Base-by-base conservation (phyloP, 257 asterid genomes). In the Jasminum sambac region DNA sequence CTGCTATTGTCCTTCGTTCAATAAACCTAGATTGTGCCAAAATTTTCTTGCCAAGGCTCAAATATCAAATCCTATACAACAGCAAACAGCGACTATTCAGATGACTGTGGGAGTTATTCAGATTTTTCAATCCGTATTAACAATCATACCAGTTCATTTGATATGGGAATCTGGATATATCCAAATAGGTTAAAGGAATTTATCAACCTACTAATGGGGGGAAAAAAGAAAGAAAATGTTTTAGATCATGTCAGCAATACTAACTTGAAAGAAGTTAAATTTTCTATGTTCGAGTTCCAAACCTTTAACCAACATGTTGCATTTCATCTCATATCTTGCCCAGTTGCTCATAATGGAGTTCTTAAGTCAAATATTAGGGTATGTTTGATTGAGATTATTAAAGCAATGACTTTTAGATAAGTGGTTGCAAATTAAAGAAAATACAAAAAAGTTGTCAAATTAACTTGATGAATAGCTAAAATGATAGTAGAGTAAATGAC, bases 241-340 rank as follows among this genome's bases (percentile, higher is more conserved):
- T 52, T 62, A 23, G 23, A 50, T 37, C 24, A 21, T 21, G 50
- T 48, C 58, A 16, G 11, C 25, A 48, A 48, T 48, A 8, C 58
- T 16, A 48, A 48, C 24, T 48, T 48, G 36, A 50, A 37, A 57
- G 55, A 70, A 70, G 72, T 30, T 24, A 38, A 70, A 52, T 63
- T 66, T 55, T 37, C 48, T 34, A 63, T 14, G 13, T 42, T 43
- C 68, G 57, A 70, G 66, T 63, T 17, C n/a, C 38, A 39, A 7
- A 43, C 12, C 11, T 43, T 43, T 43, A 13, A 43, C 50, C 11
- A 43, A 14, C 3, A 0, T 10, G 14, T 43, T 43, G 13, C 50
- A 43, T 43, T 13, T 43, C 13, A 2, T 39, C 0, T 2, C 12
- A 43, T 43, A 43, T 43, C 50, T 43, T 43, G 50, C 50, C 50